Conservation (phyloP, 2,329 filamentous ascomycete species). For the Penicillium oxalicum region DNA sequence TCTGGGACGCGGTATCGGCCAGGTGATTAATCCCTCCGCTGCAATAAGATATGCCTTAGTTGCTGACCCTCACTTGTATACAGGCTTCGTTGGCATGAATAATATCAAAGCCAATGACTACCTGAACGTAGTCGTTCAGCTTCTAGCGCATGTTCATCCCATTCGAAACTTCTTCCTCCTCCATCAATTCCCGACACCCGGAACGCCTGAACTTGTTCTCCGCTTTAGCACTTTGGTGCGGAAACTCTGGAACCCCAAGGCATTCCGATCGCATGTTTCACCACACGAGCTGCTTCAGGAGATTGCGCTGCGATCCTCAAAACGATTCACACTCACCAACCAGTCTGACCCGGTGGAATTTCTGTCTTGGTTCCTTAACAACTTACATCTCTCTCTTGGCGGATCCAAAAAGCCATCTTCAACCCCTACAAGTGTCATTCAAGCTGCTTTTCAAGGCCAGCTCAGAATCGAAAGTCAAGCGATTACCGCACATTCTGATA, state of each 20-base stretch:
- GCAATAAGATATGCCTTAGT: background rate
- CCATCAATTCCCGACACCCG: conserved; percentile 63
- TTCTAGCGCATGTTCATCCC: conserved; percentile 81
- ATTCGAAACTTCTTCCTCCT: conserved; percentile 88
- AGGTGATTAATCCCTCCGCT: conserved; percentile 36
- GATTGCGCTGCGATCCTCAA: conserved; percentile 80
- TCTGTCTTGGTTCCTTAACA: conserved; percentile 94
- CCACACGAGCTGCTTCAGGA: conserved; percentile 96
- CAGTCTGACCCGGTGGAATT: conserved; percentile 97
- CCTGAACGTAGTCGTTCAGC: conserved; percentile 89
- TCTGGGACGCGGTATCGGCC: conserved; percentile 80
- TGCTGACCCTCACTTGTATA: background rate
- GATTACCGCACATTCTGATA: conserved; percentile 86
- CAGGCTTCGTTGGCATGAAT: conserved; percentile 92
- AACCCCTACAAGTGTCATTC: conserved; percentile 63
- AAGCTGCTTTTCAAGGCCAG: conserved; percentile 87
- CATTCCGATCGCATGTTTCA: conserved; percentile 94
- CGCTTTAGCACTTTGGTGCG: conserved; percentile 83
- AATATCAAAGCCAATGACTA: conserved; percentile 99
- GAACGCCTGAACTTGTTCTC: conserved; percentile 71
- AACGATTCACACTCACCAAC: conserved; percentile 81
- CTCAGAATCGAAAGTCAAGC: conserved; percentile 89
- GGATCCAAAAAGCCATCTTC: conserved; percentile 81
- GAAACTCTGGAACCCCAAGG: conserved; percentile 96
- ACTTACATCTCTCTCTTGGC: conserved; percentile 84